These are phyloP conservation scores for Penicillium daleae DNA, from an alignment of 495 filamentous ascomycete species.

Conservation along the genomic window DNA sequence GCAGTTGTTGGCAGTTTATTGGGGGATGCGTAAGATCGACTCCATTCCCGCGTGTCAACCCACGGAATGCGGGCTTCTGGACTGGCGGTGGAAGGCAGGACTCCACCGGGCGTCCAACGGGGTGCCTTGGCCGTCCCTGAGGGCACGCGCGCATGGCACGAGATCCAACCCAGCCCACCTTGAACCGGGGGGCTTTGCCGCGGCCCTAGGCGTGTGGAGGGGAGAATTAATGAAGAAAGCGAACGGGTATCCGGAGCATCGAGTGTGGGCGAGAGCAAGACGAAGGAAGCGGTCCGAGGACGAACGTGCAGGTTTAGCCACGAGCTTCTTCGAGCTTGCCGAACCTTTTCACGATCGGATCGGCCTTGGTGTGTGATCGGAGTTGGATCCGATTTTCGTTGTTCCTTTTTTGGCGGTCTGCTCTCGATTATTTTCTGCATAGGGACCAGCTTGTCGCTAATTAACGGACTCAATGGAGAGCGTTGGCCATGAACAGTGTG, in stretches of 20 bases:
- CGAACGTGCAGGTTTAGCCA: background rate
- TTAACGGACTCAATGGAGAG: background rate
- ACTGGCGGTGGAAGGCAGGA: conserved; percentile 5
- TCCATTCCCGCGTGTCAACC: conserved; percentile 29
- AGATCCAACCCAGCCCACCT: conserved; percentile 12
- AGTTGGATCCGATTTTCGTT: too few relatives aligned
- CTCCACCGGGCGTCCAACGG: conserved; percentile 34
- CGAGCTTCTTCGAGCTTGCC: background rate
- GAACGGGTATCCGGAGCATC: background rate
- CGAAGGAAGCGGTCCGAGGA: conserved; percentile 8
- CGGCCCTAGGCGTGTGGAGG: background rate
- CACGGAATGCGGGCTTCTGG: conserved; percentile 14
- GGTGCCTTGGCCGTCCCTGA: conserved; percentile 17
- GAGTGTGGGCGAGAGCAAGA: background rate
- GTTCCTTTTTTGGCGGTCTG: background rate
- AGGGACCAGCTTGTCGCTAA: background rate
- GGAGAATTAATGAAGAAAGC: background rate
- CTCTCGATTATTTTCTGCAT: background rate
- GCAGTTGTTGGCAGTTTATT: background rate
- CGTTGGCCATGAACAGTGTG: background rate
- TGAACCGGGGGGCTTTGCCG: conserved; percentile 5
- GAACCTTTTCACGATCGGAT: background rate
- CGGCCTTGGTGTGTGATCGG: background rate
- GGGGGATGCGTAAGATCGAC: conserved; percentile 22
- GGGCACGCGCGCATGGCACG: conserved; percentile 27